A percentile compares a stretch with the other conserved stretches of the same genome.
These are phyloP conservation scores for Anisogramma anomala DNA, from an alignment of 2,329 filamentous ascomycete genomes.

Conservation along the genomic window DNA sequence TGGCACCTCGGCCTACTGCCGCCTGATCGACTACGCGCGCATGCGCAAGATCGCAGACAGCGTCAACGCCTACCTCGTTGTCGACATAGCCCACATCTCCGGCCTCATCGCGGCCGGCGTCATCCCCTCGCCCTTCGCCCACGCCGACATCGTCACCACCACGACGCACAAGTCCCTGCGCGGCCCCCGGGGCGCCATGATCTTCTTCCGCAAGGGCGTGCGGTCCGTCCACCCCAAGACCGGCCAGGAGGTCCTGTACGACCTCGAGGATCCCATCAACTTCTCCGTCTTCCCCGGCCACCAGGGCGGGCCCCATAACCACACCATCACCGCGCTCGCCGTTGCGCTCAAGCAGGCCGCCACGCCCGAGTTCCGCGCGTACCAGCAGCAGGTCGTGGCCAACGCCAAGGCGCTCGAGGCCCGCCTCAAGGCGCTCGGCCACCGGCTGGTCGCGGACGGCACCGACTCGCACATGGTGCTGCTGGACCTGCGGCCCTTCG, in stretches of 20 bases:
- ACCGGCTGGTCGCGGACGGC: conserved; percentile 89
- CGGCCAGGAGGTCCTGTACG: conserved; percentile 80
- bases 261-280: conserved; percentile 94
- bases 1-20: conserved; percentile 96
- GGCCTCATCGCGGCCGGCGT: conserved; percentile 87
- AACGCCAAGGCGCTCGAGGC: conserved; percentile 88
- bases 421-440: conserved; percentile 74
- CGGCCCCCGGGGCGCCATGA: conserved; percentile 96
- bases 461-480: conserved; percentile 98
- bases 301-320: conserved; percentile 97
- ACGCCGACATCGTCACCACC: conserved; percentile 94
- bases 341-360: conserved; percentile 93
- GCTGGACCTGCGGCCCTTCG: conserved; percentile 77
- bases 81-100: conserved; percentile 98
- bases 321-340: conserved; percentile 94
- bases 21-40: conserved; percentile 88
- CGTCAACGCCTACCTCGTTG: conserved; percentile 86
- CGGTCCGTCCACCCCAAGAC: conserved; percentile 82
- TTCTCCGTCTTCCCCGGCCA: conserved; percentile 98
- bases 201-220: conserved; percentile 98
- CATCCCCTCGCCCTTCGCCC: conserved; percentile 81
- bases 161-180: conserved; percentile 99
- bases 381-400: conserved; percentile 83
- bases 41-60: conserved; percentile 95
- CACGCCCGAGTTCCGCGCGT: conserved; percentile 79